A percentile compares a stretch with the other conserved stretches of the same genome.
Conservation (phyloP, 345 rosid genomes). For the Excoecaria agallocha region DNA sequence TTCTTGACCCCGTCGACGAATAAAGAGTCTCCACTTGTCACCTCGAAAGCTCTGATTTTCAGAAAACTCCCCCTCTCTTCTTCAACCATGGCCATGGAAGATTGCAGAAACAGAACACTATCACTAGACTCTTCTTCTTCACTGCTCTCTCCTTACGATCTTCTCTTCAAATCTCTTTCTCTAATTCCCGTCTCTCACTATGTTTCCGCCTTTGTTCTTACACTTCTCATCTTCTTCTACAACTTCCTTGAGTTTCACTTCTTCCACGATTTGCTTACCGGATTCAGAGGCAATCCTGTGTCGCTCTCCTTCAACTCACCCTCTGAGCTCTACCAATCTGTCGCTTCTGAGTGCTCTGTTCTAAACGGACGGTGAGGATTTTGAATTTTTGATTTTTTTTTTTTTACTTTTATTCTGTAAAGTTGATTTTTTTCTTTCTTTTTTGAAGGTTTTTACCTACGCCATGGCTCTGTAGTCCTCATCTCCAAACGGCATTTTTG, state of each 20-base stretch:
- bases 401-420: too few species aligned
- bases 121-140: not conserved
- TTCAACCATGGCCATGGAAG: not conserved
- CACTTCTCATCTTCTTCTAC: slow-evolving; percentile 26
- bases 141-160: slow-evolving; percentile 31
- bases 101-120: not conserved
- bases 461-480: slow-evolving; percentile 49
- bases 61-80: not conserved
- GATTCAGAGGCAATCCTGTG: slow-evolving; percentile 35
- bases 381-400: not conserved
- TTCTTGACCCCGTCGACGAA: too few species aligned
- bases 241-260: slow-evolving; percentile 41
- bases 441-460: slow-evolving; percentile 33
- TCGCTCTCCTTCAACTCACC: slow-evolving; percentile 24
- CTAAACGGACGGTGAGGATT: slow-evolving; percentile 34
- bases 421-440: not conserved
- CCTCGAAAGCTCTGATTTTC: too few species aligned
- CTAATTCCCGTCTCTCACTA: slow-evolving; percentile 34
- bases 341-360: slow-evolving; percentile 35
- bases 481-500: slow-evolving; percentile 43
- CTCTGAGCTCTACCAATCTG: slow-evolving; percentile 36
- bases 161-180: slow-evolving; percentile 34
- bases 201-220: slow-evolving; percentile 1
- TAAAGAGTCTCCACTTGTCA: too few species aligned
- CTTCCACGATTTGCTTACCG: slow-evolving; percentile 30